Conservation (phyloP, 306 rosid species). For the Hylodesmum podocarpum region DNA sequence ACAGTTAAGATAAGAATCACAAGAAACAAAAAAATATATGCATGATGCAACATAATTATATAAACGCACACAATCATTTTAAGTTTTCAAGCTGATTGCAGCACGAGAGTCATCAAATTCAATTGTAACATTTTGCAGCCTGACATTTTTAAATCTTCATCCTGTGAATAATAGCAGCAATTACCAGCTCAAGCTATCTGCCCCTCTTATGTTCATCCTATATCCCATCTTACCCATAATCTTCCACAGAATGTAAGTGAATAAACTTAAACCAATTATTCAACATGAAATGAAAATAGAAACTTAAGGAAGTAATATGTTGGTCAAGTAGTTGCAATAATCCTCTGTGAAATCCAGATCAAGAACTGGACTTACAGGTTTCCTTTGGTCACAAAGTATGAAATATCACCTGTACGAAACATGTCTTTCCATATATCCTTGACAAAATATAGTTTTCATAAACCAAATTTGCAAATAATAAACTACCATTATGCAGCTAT, state of each 20-base stretch:
- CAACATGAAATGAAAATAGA: background rate
- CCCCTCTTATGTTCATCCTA: background rate
- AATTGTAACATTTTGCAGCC: too few relatives aligned
- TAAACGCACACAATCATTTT: background rate
- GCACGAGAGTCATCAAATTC: too few relatives aligned
- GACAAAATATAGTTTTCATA: too few relatives aligned
- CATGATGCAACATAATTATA: background rate
- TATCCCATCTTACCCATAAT: background rate
- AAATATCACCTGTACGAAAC: background rate
- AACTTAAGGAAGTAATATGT: background rate
- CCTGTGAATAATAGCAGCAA: background rate
- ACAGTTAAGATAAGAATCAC: constrained; percentile 12
- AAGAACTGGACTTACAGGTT: background rate
- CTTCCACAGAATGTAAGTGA: background rate
- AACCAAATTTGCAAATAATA: too few relatives aligned
- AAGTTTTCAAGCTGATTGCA: background rate
- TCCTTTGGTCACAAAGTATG: background rate
- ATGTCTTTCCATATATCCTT: background rate
- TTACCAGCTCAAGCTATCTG: background rate
- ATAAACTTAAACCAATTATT: too few relatives aligned
- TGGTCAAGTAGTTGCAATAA: background rate
- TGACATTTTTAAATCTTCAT: too few relatives aligned
- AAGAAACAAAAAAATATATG: background rate
- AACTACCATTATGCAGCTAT: too few relatives aligned
- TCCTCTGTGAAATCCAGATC: background rate